Evolutionary conservation across 2,329 filamentous ascomycete genomes (phyloP).

Genomic region (Clarireedia homoeocarpa): DNA sequence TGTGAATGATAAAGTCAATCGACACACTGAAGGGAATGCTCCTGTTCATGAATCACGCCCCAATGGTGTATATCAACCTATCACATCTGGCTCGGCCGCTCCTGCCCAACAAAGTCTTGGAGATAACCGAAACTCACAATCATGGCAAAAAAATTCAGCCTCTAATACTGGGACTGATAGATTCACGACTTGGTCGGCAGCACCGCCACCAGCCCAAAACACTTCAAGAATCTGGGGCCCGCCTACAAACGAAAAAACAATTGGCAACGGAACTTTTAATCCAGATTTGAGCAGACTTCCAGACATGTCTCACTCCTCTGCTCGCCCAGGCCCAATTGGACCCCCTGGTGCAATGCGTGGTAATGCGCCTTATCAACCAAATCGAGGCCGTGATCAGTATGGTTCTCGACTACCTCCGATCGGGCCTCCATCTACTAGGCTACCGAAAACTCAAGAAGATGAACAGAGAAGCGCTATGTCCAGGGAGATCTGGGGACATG

Average conservation of each 20-base stretch:
- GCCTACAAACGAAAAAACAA: constrained; percentile 57
- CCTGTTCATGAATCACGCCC: constrained; percentile 11
- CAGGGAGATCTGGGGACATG: constrained; percentile 17
- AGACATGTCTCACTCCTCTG: constrained; percentile 16
- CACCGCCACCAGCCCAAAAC: constrained; percentile 32
- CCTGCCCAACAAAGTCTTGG: constrained; percentile 14
- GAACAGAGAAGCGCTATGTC: constrained; percentile 12
- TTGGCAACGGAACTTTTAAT: constrained; percentile 73
- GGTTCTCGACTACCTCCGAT: constrained; percentile 26
- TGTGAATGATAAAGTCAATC: constrained; percentile 6
- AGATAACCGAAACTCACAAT: constrained; percentile 20
- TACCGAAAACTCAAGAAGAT: constrained; percentile 14
- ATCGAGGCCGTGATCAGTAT: constrained; percentile 28
- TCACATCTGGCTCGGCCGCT: constrained; percentile 32
- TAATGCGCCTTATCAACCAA: constrained; percentile 23
- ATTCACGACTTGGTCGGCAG: constrained; percentile 40
- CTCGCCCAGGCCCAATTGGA: constrained; percentile 29
- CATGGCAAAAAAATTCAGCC: constrained; percentile 27
- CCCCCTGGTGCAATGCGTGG: constrained; percentile 25
- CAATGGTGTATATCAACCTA: constrained; percentile 18
- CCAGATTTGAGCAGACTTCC: constrained; percentile 44
- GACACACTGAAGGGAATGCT: constrained; percentile 9
- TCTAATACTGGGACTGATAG: constrained; percentile 41
- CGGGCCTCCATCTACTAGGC: constrained; percentile 19
- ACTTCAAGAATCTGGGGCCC: constrained; percentile 60